Conservation (phyloP, 352 stramenopile species). For the Pythium brassicae region DNA sequence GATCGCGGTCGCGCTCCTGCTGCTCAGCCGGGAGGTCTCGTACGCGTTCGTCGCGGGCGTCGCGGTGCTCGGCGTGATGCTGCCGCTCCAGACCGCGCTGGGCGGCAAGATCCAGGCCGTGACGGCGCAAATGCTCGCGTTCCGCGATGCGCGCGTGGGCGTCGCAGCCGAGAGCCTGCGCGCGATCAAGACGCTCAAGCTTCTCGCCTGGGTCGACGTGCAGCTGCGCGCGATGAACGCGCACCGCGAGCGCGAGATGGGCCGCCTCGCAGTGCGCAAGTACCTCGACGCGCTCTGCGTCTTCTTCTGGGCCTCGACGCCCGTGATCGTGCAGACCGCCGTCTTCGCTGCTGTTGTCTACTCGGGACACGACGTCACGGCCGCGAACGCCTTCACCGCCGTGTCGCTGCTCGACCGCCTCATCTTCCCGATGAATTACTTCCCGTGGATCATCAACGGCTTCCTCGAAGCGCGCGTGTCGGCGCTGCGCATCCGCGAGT, state of each 20-base stretch:
- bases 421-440: slow-evolving; percentile 91
- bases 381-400: slow-evolving; percentile 78
- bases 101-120: slow-evolving; percentile 74
- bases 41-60: slow-evolving; percentile 83
- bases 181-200: slow-evolving; percentile 75
- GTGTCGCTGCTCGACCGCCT: slow-evolving; percentile 85
- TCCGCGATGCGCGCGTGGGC: slow-evolving; percentile 78
- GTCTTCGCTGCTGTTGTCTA: slow-evolving; percentile 81
- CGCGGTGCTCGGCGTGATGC: slow-evolving; percentile 69
- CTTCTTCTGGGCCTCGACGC: slow-evolving; percentile 89
- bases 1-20: slow-evolving; percentile 65
- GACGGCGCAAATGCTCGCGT: slow-evolving; percentile 65
- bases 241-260: slow-evolving; percentile 62
- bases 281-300: slow-evolving; percentile 88
- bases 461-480: slow-evolving; percentile 86
- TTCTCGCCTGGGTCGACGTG: slow-evolving; percentile 57
- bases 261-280: slow-evolving; percentile 69
- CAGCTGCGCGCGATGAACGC: slow-evolving; percentile 45
- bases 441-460: slow-evolving; percentile 89
- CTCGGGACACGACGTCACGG: slow-evolving; percentile 62
- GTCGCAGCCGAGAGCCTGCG: slow-evolving; percentile 62
- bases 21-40: slow-evolving; percentile 75
- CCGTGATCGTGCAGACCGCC: slow-evolving; percentile 80
- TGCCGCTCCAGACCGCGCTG: slow-evolving; percentile 80
- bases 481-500: slow-evolving; percentile 63